These are phyloP conservation scores for Daedalea quercina DNA, from an alignment of 768 basidiomycete genomes.

Conservation along the genomic window DNA sequence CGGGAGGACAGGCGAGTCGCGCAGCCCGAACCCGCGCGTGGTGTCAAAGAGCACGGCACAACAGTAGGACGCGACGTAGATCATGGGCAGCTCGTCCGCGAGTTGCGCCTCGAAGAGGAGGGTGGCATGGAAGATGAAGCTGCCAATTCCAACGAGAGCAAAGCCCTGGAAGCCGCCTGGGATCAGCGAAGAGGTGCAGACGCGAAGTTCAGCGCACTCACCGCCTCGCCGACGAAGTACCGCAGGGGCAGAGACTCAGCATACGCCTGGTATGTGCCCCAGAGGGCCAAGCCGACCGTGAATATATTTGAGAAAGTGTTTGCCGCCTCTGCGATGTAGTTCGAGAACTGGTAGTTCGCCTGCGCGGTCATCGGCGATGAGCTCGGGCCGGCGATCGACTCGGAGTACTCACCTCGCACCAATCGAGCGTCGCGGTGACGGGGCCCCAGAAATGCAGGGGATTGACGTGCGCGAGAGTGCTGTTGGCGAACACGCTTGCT, in stretches of 20 bases:
- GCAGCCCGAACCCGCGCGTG: conserved; percentile 40
- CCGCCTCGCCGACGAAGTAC: conserved; percentile 28
- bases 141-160: conserved; percentile 66
- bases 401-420: conserved; percentile 54
- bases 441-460: conserved; percentile 42
- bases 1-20: conserved; percentile 30
- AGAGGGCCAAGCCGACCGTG: conserved; percentile 31
- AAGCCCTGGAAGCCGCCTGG: conserved; percentile 41
- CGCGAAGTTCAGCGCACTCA: conserved; percentile 11
- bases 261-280: conserved; percentile 31
- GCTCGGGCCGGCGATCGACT: background rate
- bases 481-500: background rate
- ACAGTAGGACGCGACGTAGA: conserved; percentile 60
- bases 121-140: conserved; percentile 75
- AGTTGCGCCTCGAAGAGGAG: conserved; percentile 71
- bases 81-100: conserved; percentile 81
- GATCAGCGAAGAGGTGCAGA: background rate
- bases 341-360: conserved; percentile 74
- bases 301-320: conserved; percentile 66
- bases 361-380: conserved; percentile 21
- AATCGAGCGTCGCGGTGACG: conserved; percentile 64
- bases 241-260: conserved; percentile 28
- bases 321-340: conserved; percentile 69
- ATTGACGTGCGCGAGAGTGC: background rate
- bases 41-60: conserved; percentile 57